phyloP scores from a whole-genome alignment of 2,329 filamentous ascomycete genomes.

The Xylariomycetidae sp. region DNA sequence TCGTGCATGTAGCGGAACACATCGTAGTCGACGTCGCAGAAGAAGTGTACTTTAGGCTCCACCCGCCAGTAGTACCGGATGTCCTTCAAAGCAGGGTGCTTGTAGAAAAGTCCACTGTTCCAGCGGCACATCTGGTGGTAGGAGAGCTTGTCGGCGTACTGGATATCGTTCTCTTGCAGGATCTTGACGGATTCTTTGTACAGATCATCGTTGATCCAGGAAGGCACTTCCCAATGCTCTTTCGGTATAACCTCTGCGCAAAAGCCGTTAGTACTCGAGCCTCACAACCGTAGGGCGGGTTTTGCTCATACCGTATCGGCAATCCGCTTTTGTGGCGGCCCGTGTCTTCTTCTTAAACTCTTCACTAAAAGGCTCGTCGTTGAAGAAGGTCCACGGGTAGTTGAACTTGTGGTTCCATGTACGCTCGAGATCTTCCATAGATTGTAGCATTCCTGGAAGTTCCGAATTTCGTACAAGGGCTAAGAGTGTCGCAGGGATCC shows the following conservation, averaged over 20 bases:
- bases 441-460: slow-evolving; percentile 72
- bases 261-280: slow-evolving; percentile 20
- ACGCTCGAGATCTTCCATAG: slow-evolving; percentile 85
- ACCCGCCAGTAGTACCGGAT: slow-evolving; percentile 97
- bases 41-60: slow-evolving; percentile 97
- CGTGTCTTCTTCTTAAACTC: slow-evolving; percentile 84
- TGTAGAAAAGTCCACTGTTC: slow-evolving; percentile 98
- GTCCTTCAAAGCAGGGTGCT: slow-evolving; percentile 78
- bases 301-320: slow-evolving; percentile 73
- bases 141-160: slow-evolving; percentile 82
- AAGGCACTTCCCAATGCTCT: slow-evolving; percentile 88
- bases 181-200: slow-evolving; percentile 80
- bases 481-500: slow-evolving; percentile 89
- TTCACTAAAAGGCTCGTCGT: slow-evolving; percentile 86
- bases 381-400: slow-evolving; percentile 99
- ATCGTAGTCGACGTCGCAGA: slow-evolving; percentile 97
- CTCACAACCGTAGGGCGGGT: slow-evolving; percentile 1
- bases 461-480: slow-evolving; percentile 91
- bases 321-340: slow-evolving; percentile 81
- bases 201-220: slow-evolving; percentile 86
- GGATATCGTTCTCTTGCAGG: slow-evolving; percentile 76
- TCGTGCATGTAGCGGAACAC: slow-evolving; percentile 98
- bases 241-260: slow-evolving; percentile 77
- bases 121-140: slow-evolving; percentile 99
- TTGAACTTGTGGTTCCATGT: slow-evolving; percentile 99